Evolutionary conservation across 1,139 yeast species (phyloP).

Genomic region (Yamadazyma friedrichii): DNA sequence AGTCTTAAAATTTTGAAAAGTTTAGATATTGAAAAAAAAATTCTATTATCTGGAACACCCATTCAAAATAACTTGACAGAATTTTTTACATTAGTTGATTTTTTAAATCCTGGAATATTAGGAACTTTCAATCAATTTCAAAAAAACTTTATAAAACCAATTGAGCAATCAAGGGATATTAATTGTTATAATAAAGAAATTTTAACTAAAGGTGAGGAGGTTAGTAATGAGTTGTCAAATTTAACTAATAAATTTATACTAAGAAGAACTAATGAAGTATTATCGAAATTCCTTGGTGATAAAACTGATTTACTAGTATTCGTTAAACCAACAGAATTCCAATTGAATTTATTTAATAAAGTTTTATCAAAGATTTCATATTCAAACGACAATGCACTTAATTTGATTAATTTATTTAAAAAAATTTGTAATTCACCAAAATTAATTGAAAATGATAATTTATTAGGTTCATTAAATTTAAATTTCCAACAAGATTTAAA

Average conservation of each 20-base stretch:
- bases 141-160: constrained; percentile 66
- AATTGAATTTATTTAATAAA: constrained; percentile 52
- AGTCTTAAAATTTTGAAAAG: constrained; percentile 60
- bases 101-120: constrained; percentile 78
- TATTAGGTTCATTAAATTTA: constrained; percentile 21
- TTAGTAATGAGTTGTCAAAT: constrained; percentile 59
- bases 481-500: constrained; percentile 2
- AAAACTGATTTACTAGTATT: constrained; percentile 79
- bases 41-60: constrained; percentile 88
- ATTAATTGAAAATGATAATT: constrained; percentile 46
- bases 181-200: constrained; percentile 55
- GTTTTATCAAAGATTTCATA: constrained; percentile 25
- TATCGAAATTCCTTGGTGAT: constrained; percentile 69
- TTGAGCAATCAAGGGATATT: constrained; percentile 69
- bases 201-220: constrained; percentile 56
- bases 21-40: constrained; percentile 54
- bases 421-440: constrained; percentile 86
- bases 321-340: constrained; percentile 70
- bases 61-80: constrained; percentile 89
- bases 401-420: constrained; percentile 70
- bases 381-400: constrained; percentile 44
- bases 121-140: constrained; percentile 68
- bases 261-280: constrained; percentile 67
- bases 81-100: constrained; percentile 77
- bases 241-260: constrained; percentile 68